Evolutionary conservation across 441 rosid species (phyloP), one percentile per base, ranked within the genome.

Genomic region (Arabidopsis lyrata): DNA sequence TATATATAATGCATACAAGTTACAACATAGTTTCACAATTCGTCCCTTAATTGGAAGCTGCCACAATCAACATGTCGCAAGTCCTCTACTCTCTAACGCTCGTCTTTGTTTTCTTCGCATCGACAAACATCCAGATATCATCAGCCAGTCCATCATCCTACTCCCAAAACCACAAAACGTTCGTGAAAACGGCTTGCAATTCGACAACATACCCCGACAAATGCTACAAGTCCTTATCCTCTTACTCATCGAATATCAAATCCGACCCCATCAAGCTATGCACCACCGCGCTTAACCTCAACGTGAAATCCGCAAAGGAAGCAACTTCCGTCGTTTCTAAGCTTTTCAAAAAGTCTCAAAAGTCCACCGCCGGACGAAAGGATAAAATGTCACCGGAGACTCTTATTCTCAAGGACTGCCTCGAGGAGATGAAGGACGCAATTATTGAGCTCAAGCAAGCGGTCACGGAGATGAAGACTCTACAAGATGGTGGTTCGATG

Each of bases 371-470:
- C 1, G 80, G 80, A 32, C 47, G 72, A 24, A 47, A 35, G 38
- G 32, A 15, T 9, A 65, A 16, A 52, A 16, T 39, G 62, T 38
- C 18, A 47, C 56, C 36, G 1, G 96, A 89, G 32, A 68, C 48
- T 1, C 83, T 60, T 1, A 79, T 87, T n/a, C 54, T 88, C 29
- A 79, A 70, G 38, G 96, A 90, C 61, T 93, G 98, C 54, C 12
- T 66, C 0, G 88, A 84, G 1, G 84, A 78, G 71, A 66, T 87
- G 14, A 59, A 66, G 1, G 89, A 90, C 54, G 14, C 80, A 34
- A 42, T 86, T 11, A 81, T 81, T 14, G 85, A 86, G 84, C 83
- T 91, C 36, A 81, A 79, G 67, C 74, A 80, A 29, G 87, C 96
- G 1, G 14, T 80, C 64, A 45, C 48, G 12, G 81, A 74, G 63